Evolutionary conservation across 805 yeast species (phyloP).

Genomic region (Lachancea lanzarotensis): DNA sequence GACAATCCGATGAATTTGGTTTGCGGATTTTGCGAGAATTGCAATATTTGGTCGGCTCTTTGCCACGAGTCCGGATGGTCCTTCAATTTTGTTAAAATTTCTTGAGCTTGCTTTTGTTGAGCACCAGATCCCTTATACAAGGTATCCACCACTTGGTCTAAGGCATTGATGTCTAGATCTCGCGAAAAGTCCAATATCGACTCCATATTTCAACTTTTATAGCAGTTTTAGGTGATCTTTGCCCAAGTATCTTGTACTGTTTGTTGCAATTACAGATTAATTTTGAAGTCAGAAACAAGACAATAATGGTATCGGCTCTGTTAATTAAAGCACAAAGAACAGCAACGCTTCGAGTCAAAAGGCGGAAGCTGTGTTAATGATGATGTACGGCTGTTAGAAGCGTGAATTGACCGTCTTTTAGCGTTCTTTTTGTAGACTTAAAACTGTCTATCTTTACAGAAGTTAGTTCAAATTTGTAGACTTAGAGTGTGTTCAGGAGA

Average conservation of each 20-base stretch:
- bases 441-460: constrained; percentile 2
- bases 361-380: no score
- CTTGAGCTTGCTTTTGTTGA: constrained; percentile 63
- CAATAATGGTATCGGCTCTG: no score
- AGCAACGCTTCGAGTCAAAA: no score
- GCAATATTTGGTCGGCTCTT: constrained; percentile 81
- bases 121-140: constrained; percentile 75
- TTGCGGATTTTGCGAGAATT: constrained; percentile 71
- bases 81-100: constrained; percentile 71
- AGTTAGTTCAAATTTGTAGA: neutral
- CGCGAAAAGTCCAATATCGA: constrained; percentile 76
- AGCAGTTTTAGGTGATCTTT: no score
- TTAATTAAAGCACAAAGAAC: no score
- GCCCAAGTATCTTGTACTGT: no score
- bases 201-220: constrained; percentile 50
- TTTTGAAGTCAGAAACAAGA: no score
- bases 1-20: constrained; percentile 89
- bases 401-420: neutral
- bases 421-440: constrained; percentile 6
- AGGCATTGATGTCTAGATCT: constrained; percentile 70
- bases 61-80: constrained; percentile 96
- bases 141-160: constrained; percentile 80
- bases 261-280: no score
- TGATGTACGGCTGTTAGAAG: no score
- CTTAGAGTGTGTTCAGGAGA: neutral